Evolutionary conservation across 345 rosid species (phyloP), one percentile per base, ranked within the genome.

Genomic region (Lepidium sativum): DNA sequence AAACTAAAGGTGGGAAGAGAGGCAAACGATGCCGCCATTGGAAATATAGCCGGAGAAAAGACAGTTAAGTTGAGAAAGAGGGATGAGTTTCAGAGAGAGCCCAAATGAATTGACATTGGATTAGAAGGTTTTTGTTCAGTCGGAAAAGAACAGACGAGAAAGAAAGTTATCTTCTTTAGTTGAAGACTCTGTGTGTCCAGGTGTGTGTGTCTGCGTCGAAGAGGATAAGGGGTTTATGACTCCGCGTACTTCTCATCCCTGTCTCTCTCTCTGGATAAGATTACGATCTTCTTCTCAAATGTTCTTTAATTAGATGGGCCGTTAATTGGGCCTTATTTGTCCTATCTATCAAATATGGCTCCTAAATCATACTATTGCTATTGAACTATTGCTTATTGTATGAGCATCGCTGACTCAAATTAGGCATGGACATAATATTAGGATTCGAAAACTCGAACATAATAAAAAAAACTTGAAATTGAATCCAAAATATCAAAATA

Each of bases 1-100:
- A 75, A 54, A 35, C 67, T 80, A 18, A 76, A 73, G 31, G 74
- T 54, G 41, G 85, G 44, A 42, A 72, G 69, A 66, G 81, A 73
- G 11, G 78, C 77, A 45, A 49, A 77, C 6, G 77, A 43, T 3
- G 68, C 44, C 37, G 77, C 77, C 77, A 73, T 73, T 55, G 59
- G 52, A 64, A 51, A 38, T 15, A 27, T 0, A 17, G 17, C 31
- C 5, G 37, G 5, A 33, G 34, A 32, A 27, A 33, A 4, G 29
- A 38, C 0, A 14, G 38, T 16, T 23, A 3, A 57, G 40, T 3
- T 17, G 49, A 54, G 1, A 12, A 43, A 25, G 25, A 33, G 52
- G 56, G 40, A 31, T 15, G 33, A 11, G 7, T 34, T 42, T 63
- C 64, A 71, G 14, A n/a, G 64, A 53, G 13, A 53, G 63, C 15